Evolutionary conservation across 2,329 filamentous ascomycete genomes (phyloP).

Genomic region (Aspergillus sp.): DNA sequence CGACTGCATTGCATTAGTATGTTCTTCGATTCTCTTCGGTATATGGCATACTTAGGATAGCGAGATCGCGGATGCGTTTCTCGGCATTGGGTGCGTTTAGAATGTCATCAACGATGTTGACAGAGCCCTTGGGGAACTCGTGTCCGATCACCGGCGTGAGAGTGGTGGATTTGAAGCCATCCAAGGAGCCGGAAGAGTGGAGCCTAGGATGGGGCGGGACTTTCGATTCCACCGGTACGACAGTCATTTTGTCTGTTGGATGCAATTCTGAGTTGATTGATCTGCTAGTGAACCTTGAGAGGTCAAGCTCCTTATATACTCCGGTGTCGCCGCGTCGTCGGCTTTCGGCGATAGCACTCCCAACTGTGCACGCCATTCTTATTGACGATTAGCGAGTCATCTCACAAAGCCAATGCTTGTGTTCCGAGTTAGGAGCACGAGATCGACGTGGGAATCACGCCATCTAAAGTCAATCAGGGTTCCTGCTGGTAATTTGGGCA

Average conservation of each 20-base stretch:
- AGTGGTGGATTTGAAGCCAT: slow-evolving; percentile 12
- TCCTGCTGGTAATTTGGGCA: background rate
- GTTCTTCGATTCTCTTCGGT: background rate
- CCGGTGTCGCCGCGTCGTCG: background rate
- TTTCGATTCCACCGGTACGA: background rate
- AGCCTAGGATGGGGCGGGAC: slow-evolving; percentile 4
- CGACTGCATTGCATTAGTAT: slow-evolving; percentile 49
- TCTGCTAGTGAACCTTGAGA: background rate
- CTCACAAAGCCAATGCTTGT: background rate
- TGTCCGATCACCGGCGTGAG: slow-evolving; percentile 42
- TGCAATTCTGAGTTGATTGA: background rate
- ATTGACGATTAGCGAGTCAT: background rate
- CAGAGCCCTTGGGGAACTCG: slow-evolving; percentile 37
- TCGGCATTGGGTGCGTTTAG: slow-evolving; percentile 63
- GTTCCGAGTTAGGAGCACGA: background rate
- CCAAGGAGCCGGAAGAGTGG: slow-evolving; percentile 14
- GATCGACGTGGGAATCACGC: background rate
- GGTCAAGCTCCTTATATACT: background rate
- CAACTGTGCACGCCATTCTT: background rate
- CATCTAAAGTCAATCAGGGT: background rate
- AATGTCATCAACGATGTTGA: slow-evolving; percentile 50
- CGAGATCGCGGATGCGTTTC: slow-evolving; percentile 64
- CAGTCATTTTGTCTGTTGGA: background rate
- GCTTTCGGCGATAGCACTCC: slow-evolving; percentile 1
- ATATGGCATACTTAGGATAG: slow-evolving; percentile 59